A percentile compares a stretch with the other conserved stretches of the same genome.
Conservation (phyloP, 257 asterid genomes). For the Nicotiana obtusifolia region DNA sequence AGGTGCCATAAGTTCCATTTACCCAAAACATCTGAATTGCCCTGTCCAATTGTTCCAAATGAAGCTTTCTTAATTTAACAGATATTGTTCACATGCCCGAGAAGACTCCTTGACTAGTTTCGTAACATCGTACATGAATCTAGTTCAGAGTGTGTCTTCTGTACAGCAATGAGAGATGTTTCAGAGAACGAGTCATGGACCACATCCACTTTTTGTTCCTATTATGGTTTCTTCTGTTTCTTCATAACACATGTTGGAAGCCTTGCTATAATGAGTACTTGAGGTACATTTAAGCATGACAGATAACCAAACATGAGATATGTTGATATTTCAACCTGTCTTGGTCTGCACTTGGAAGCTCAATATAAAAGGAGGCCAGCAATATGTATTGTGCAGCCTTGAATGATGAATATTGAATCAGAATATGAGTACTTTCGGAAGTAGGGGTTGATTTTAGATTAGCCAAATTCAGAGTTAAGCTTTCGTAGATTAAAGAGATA, state of each 20-base stretch:
- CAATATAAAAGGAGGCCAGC: too few species aligned
- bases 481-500: too few species aligned
- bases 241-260: not conserved
- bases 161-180: not conserved
- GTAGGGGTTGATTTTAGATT: too few species aligned
- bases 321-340: not conserved
- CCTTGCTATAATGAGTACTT: not conserved
- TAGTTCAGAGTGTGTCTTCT: not conserved
- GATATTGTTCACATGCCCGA: not conserved
- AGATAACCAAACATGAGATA: not conserved
- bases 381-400: not conserved
- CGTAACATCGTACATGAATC: not conserved
- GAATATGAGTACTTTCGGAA: too few species aligned
- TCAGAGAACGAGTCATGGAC: not conserved
- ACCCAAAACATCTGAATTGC: not conserved
- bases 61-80: not conserved
- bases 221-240: not conserved
- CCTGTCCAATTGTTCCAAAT: not conserved
- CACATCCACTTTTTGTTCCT: not conserved
- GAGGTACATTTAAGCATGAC: not conserved
- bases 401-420: too few species aligned
- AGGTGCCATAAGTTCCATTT: not conserved
- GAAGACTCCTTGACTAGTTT: not conserved
- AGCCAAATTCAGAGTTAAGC: too few species aligned
- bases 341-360: not conserved